Evolutionary conservation across 2,329 filamentous ascomycete species (phyloP), one percentile per base, ranked within the genome.

Genomic region (Monosporascus sp.): DNA sequence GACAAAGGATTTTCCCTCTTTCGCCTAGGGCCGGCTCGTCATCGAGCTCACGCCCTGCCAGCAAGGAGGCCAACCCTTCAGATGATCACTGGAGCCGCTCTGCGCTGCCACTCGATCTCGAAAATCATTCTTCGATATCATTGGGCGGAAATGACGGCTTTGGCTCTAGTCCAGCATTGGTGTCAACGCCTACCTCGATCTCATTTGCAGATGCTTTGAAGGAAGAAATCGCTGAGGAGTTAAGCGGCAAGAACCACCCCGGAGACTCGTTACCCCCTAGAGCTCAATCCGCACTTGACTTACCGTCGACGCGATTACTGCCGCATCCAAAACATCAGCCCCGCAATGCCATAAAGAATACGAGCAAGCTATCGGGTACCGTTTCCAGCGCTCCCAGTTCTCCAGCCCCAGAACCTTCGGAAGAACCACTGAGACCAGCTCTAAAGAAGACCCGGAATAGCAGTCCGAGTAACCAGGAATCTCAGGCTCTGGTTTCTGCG

Each of bases 281-380:
- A 47, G 58, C 65, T 9, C 64, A 66, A 37, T 67, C 65, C 2
- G 62, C 64, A 18, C 50, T 67, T 5, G 64, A 68, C 25, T 52
- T 67, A 27, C 57, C 62, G 37, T 61, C 65, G 7, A 58, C 68
- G 15, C 69, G 59, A 50, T 72, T 69, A 53, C 61, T 70, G 20
- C 70, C 73, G 1, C 60, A 68, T n/a, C 62, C 70, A 5, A 72
- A 69, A 41, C 70, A 74, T 39, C 72, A 73, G 41, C 62, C 72
- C 8, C 63, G 76, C 5, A 65, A 65, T 45, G 51, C 60, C 58
- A 67, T 59, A 54, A 52, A 63, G 54, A 51, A 54, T 38, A 61
- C 53, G 47, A 57, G 44, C 22, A 50, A 44, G 25, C 22, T 51
- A 17, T 62, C 63, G 14, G 20, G 4, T 20, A 44, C 41, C 14